A percentile compares a stretch with the other conserved stretches of the same genome.
phyloP scores from a whole-genome alignment of 352 stramenopile species.

The Globisporangium apiculatum region DNA sequence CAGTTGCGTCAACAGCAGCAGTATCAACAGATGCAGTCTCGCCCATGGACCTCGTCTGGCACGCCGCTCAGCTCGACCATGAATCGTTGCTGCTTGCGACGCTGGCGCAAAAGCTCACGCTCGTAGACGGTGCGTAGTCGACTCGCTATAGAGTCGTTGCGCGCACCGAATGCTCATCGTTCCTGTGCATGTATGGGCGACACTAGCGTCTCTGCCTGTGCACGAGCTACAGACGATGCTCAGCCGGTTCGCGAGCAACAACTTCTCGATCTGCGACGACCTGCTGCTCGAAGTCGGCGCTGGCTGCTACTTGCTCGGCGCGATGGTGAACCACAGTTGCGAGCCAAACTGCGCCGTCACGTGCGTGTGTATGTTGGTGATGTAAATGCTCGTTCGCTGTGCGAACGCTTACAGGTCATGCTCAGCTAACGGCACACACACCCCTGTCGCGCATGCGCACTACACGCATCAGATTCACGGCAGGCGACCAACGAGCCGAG shows the following conservation, averaged over 20 bases:
- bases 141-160: too few species aligned
- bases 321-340: slow-evolving; percentile 80
- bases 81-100: slow-evolving; percentile 42
- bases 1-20: neutral
- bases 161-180: too few species aligned
- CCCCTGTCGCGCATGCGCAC: too few species aligned
- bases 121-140: slow-evolving; percentile 25
- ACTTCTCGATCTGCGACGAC: slow-evolving; percentile 71
- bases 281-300: slow-evolving; percentile 42
- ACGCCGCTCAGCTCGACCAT: slow-evolving; percentile 39
- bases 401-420: too few species aligned
- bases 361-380: slow-evolving; percentile 22
- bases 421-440: neutral
- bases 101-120: slow-evolving; percentile 41
- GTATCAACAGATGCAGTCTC: neutral
- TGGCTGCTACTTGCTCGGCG: slow-evolving; percentile 54
- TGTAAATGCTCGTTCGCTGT: neutral
- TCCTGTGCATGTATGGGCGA: neutral
- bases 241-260: slow-evolving; percentile 71
- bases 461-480: slow-evolving; percentile 25
- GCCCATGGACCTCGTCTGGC: slow-evolving; percentile 43
- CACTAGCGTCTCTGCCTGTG: slow-evolving; percentile 15
- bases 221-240: slow-evolving; percentile 52
- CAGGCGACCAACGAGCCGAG: slow-evolving; percentile 33
- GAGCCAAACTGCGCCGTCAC: slow-evolving; percentile 57